Evolutionary conservation across 306 rosid genomes (phyloP), one percentile per base, ranked within the genome.

Genomic region (Sindora glabra): DNA sequence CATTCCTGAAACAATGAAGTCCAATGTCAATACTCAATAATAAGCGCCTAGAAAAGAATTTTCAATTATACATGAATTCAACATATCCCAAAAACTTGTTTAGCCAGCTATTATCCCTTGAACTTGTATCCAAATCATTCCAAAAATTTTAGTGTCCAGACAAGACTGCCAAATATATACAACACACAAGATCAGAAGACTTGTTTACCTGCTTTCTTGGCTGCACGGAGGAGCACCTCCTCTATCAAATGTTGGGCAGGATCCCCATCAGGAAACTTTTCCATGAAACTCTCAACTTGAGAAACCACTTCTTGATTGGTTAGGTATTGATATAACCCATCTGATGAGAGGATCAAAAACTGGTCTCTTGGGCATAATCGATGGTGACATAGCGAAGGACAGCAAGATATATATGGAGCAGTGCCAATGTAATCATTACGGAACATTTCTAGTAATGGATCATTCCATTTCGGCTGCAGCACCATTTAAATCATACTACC

Each of bases 211-310:
- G 99, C 99, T 74, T 94, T 94, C 79, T 83, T 86, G 30, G 99
- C 99, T 16, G 99, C 99, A 56, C 99, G 99, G 70, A 72, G 67
- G 56, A 94, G 99, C 74, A 94, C 94, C 81, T 94, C 99, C 90
- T 94, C 99, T 66, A 94, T 94, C 75, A 94, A 81, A 79, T 94
- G 94, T 75, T 94, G 99, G 48, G 99, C 99, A 36, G 99, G 99
- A 62, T 94, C 99, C 62, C 99, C 99, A 33, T 94, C 99, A 8
- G 99, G 97, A 74, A 80, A 89, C 74, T 89, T 94, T 84, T 89
- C 97, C 94, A 94, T 89, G 72, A 94, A 94, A 69, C 56, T 89
- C 75, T 89, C 97, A 19, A 94, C 95, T 73, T 82, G 83, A 55
- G 86, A 86, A 79, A 89, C 97, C 70, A 94, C 99, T 84, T 94